Evolutionary conservation across 225 moss, liverwort and hornwort species (phyloP).

Genomic region (Pseudoscleropodium purum): DNA sequence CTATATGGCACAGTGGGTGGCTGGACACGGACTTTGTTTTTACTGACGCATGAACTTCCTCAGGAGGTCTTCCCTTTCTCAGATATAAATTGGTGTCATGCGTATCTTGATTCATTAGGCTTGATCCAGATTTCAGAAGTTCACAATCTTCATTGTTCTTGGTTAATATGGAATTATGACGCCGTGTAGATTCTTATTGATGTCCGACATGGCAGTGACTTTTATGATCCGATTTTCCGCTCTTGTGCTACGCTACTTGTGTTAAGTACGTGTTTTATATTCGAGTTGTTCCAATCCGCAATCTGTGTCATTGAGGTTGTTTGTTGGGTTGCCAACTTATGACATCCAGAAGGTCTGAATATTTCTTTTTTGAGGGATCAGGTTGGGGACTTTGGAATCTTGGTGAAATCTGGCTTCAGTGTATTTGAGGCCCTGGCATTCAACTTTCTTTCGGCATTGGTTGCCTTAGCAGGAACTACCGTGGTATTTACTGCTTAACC

Average conservation of each 20-base stretch:
- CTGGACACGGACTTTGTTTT: constrained; percentile 89
- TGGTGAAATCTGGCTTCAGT: constrained; percentile 89
- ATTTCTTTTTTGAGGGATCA: constrained; percentile 6
- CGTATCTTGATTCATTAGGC: background rate
- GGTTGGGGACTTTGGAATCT: constrained; percentile 93
- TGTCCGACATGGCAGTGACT: background rate
- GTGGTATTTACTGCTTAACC: constrained; percentile 29
- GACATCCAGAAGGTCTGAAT: background rate
- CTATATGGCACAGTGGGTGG: constrained; percentile 79
- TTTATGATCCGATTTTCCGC: background rate
- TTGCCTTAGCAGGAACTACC: constrained; percentile 79
- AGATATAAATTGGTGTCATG: background rate
- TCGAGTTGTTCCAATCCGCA: background rate
- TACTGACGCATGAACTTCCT: constrained; percentile 87
- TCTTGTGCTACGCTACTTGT: background rate
- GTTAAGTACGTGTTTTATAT: background rate
- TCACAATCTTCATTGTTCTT: background rate
- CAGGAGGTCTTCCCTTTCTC: constrained; percentile 56
- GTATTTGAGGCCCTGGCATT: constrained; percentile 82
- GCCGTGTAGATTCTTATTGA: background rate
- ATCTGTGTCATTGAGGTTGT: background rate
- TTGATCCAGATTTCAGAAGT: background rate
- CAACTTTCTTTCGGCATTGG: constrained; percentile 16
- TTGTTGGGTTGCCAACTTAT: background rate
- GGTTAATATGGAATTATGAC: background rate